These are phyloP conservation scores for Neoscytalidium dimidiatum DNA, from an alignment of 2,329 filamentous ascomycete genomes.

Conservation along the genomic window DNA sequence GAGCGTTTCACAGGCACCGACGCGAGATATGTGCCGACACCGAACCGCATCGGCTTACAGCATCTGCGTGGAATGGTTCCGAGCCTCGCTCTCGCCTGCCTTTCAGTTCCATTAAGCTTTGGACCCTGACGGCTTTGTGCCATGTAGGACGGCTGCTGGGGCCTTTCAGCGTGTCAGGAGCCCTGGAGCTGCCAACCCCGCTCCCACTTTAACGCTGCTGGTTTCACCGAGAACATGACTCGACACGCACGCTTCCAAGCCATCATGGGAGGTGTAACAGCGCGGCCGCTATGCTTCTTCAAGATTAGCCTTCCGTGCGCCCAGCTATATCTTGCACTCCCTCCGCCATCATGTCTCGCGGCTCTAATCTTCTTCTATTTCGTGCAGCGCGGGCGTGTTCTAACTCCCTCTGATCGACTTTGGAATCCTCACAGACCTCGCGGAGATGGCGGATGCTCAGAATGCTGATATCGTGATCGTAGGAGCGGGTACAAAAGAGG, in stretches of 20 bases:
- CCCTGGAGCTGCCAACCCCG: not conserved
- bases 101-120: too few relatives aligned
- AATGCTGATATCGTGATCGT: conserved; percentile 5
- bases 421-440: not conserved
- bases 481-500: not conserved
- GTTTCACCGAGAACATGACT: not conserved
- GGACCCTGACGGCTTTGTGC: too few relatives aligned
- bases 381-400: too few relatives aligned
- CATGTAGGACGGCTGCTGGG: too few relatives aligned
- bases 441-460: not conserved
- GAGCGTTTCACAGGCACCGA: too few relatives aligned
- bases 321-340: not conserved
- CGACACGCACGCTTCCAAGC: not conserved
- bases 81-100: too few relatives aligned
- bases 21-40: too few relatives aligned
- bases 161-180: not conserved
- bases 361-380: not conserved
- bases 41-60: too few relatives aligned
- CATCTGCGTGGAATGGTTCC: too few relatives aligned
- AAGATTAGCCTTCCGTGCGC: not conserved
- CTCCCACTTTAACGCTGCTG: not conserved
- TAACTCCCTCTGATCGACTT: too few relatives aligned
- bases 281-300: not conserved
- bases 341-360: not conserved
- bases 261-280: not conserved